Percentiles rank a stretch among this genome's conserved stretches.
phyloP scores from a whole-genome alignment of 2,329 filamentous ascomycete species.

The Xylaria sp. region DNA sequence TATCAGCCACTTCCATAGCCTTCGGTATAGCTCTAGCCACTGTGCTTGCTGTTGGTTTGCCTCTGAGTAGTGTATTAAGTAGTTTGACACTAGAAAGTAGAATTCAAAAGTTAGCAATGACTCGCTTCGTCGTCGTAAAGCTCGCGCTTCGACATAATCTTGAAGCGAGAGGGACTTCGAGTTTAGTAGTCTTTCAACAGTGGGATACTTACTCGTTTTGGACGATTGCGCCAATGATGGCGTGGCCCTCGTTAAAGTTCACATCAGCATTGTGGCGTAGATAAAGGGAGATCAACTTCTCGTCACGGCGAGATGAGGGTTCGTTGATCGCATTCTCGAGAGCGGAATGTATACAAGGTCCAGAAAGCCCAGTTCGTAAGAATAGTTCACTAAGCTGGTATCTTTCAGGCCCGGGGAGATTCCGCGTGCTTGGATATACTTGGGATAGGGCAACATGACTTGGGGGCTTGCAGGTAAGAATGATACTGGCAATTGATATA shows the following conservation, averaged over 20 bases:
- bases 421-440: constrained; percentile 61
- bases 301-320: constrained; percentile 59
- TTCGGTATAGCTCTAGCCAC: constrained; percentile 60
- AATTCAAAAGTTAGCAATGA: constrained; percentile 6
- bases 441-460: constrained; percentile 59
- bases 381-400: constrained; percentile 63
- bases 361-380: constrained; percentile 60
- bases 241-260: constrained; percentile 64
- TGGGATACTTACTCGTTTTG: constrained; percentile 55
- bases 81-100: constrained; percentile 50
- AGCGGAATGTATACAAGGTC: constrained; percentile 59
- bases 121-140: background rate
- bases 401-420: constrained; percentile 56
- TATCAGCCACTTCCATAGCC: constrained; percentile 60
- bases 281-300: constrained; percentile 63
- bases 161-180: background rate
- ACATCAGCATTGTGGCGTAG: constrained; percentile 64
- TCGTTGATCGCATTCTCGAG: constrained; percentile 65
- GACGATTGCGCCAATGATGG: constrained; percentile 59
- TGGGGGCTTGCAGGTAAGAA: constrained; percentile 60
- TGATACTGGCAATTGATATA: constrained; percentile 56
- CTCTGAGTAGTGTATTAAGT: constrained; percentile 57
- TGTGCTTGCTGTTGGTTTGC: constrained; percentile 59
- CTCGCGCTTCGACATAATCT: background rate
- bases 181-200: background rate